Percentiles rank a stretch among this genome's conserved stretches.
Conservation (phyloP, 495 filamentous ascomycete species). For the Trichoderma erinaceum region DNA sequence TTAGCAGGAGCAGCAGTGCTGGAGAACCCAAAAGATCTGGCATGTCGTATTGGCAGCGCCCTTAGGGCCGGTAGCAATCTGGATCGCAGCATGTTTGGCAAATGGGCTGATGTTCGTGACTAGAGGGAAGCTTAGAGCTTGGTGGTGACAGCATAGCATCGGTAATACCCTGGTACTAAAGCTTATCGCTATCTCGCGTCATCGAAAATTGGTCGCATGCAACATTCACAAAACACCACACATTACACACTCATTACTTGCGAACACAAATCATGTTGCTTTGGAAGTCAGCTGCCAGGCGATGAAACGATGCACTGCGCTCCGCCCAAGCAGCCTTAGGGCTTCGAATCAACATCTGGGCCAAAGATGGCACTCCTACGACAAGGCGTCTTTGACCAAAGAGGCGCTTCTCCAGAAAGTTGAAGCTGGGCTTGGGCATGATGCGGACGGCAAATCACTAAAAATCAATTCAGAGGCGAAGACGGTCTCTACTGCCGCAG, state of each 20-base stretch:
- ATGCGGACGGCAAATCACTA: conserved; percentile 7
- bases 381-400: conserved; percentile 1
- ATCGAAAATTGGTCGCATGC: conserved; percentile 10
- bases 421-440: conserved; percentile 10
- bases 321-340: conserved; percentile 6
- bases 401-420: conserved; percentile 6
- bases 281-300: not conserved
- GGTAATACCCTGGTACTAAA: not conserved
- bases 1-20: not conserved
- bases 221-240: not conserved
- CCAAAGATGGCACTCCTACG: conserved; percentile 14
- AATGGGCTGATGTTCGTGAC: not conserved
- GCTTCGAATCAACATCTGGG: not conserved
- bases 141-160: not conserved
- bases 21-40: conserved; percentile 6
- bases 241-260: not conserved
- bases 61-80: conserved; percentile 6
- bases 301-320: conserved; percentile 16
- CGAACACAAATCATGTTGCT: not conserved
- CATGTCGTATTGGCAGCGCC: not conserved
- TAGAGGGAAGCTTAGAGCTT: not conserved
- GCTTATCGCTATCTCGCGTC: conserved; percentile 13
- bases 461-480: conserved; percentile 29
- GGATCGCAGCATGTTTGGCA: not conserved
- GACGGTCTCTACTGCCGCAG: conserved; percentile 34